phyloP scores from a whole-genome alignment of 164 flowering plant species.

The Piper betle region DNA sequence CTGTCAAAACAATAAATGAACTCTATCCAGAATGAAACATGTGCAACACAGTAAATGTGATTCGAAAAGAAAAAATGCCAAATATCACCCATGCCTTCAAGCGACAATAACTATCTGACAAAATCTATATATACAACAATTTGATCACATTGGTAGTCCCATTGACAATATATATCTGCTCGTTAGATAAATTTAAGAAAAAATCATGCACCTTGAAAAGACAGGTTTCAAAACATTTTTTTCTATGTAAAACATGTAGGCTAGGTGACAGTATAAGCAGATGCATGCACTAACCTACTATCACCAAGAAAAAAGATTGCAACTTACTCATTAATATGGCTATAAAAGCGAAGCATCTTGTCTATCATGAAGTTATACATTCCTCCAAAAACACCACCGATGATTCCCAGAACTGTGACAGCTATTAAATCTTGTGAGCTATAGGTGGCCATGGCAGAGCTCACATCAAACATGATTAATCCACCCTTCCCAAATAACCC shows the following conservation, averaged over 20 bases:
- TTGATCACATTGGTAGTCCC: neutral
- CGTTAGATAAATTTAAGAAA: neutral
- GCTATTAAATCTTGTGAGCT: slow-evolving; percentile 48
- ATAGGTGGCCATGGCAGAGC: slow-evolving; percentile 32
- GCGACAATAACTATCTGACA: neutral
- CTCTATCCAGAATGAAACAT: too few species aligned
- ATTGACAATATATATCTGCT: neutral
- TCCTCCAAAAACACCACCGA: slow-evolving; percentile 86
- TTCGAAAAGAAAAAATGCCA: neutral
- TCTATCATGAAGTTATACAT: slow-evolving; percentile 53
- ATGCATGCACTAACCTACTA: neutral
- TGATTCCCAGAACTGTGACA: slow-evolving; percentile 47
- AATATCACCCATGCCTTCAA: too few species aligned
- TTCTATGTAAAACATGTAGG: too few species aligned
- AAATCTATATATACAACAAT: too few species aligned
- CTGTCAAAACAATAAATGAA: too few species aligned
- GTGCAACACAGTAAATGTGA: too few species aligned
- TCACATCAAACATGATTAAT: slow-evolving; percentile 80
- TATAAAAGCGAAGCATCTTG: slow-evolving; percentile 58
- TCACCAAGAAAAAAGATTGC: neutral
- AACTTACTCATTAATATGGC: slow-evolving; percentile 54
- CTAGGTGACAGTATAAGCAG: neutral
- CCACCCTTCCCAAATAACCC: slow-evolving; percentile 93
- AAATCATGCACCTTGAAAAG: neutral
- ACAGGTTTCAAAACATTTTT: neutral